Evolutionary conservation across 257 asterid species (phyloP).

Genomic region (Leptodermis oblonga): DNA sequence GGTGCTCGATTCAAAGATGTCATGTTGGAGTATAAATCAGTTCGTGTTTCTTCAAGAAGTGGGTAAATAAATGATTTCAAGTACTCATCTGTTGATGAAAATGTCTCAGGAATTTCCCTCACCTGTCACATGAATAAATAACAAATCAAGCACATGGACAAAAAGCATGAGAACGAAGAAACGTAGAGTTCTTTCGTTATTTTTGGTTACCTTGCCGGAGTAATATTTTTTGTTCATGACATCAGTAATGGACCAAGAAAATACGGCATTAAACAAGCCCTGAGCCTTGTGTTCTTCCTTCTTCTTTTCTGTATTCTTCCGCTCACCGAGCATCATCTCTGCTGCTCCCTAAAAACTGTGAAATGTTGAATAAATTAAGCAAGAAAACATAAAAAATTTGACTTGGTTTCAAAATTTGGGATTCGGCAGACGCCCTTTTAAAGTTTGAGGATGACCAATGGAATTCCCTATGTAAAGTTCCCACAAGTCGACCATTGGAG

Average conservation of each 20-base stretch:
- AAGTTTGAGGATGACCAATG: no score
- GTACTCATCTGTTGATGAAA: slow-evolving; percentile 37
- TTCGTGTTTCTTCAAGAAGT: slow-evolving; percentile 66
- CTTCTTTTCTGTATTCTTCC: no score
- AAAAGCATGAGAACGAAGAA: no score
- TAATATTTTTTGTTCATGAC: slow-evolving; percentile 42
- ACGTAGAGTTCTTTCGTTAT: no score
- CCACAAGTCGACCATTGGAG: no score
- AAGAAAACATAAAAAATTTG: not conserved
- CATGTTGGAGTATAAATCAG: slow-evolving; percentile 52
- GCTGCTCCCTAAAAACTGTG: not conserved
- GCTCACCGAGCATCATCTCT: not conserved
- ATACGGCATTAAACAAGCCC: slow-evolving; percentile 25
- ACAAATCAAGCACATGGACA: no score
- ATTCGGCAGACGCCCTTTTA: no score
- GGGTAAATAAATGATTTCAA: slow-evolving; percentile 44
- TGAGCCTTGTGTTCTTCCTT: slow-evolving; percentile 1
- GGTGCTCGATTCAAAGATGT: slow-evolving; percentile 37
- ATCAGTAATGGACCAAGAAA: slow-evolving; percentile 55
- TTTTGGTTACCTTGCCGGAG: slow-evolving; percentile 35
- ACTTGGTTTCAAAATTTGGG: not conserved
- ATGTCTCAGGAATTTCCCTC: slow-evolving; percentile 35
- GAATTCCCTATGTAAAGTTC: no score
- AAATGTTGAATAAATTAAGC: not conserved
- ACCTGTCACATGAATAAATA: slow-evolving; percentile 39